Percentiles rank a stretch among this genome's conserved stretches.
phyloP scores from a whole-genome alignment of 768 basidiomycete species.

The Asterophora lycoperdoides region DNA sequence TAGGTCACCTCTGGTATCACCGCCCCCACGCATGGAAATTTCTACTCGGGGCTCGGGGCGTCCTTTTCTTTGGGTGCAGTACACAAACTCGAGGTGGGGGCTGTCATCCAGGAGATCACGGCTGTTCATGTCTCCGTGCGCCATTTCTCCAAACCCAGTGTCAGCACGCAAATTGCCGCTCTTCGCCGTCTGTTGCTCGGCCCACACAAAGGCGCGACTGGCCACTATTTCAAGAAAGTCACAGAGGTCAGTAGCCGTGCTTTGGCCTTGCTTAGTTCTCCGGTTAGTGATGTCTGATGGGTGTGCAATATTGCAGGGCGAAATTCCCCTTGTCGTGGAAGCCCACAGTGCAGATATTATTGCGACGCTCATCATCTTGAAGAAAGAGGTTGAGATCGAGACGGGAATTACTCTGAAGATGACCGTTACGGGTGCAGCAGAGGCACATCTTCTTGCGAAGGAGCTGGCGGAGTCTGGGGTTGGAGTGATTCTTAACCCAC shows the following conservation, averaged over 20 bases:
- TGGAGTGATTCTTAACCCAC: slow-evolving; percentile 46
- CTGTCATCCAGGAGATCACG: slow-evolving; percentile 58
- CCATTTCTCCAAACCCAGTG: slow-evolving; percentile 47
- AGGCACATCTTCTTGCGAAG: slow-evolving; percentile 66
- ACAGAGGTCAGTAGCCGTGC: slow-evolving; percentile 29
- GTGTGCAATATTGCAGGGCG: slow-evolving; percentile 39
- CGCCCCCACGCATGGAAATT: slow-evolving; percentile 48
- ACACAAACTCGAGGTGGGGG: slow-evolving; percentile 56
- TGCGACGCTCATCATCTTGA: slow-evolving; percentile 67
- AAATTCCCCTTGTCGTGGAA: slow-evolving; percentile 70
- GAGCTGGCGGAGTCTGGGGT: slow-evolving; percentile 52
- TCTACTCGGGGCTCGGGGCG: slow-evolving; percentile 62
- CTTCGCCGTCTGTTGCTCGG: slow-evolving; percentile 61
- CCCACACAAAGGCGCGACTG: slow-evolving; percentile 33
- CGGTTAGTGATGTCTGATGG: neutral
- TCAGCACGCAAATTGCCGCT: slow-evolving; percentile 79
- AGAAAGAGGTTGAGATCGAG: slow-evolving; percentile 52
- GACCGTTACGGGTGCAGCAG: slow-evolving; percentile 61
- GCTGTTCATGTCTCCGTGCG: slow-evolving; percentile 64
- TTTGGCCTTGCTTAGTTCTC: neutral
- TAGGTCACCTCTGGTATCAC: slow-evolving; percentile 59
- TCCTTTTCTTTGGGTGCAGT: slow-evolving; percentile 58
- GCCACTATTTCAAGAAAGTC: slow-evolving; percentile 44
- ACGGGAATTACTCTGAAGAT: slow-evolving; percentile 44
- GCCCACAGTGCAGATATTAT: slow-evolving; percentile 80